Evolutionary conservation across 805 yeast genomes (phyloP).

Genomic region (Lipomyces yamanashiensis): DNA sequence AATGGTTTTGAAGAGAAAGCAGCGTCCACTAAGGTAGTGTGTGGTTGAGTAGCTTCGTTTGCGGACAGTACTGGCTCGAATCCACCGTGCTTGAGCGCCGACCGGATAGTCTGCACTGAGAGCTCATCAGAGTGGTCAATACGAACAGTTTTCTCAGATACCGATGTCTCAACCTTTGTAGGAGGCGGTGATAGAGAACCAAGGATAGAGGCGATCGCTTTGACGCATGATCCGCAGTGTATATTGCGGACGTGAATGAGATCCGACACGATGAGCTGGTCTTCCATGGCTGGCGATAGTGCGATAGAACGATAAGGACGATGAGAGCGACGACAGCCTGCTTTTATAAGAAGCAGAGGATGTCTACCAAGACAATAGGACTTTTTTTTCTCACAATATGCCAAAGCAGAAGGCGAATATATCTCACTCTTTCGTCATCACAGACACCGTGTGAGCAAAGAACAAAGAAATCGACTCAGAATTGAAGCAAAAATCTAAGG

Average conservation of each 20-base stretch:
- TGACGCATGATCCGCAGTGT: constrained; percentile 38
- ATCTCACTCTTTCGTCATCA: not conserved
- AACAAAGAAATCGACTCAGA: not conserved
- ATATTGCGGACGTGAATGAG: constrained; percentile 34
- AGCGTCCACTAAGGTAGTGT: constrained; percentile 4
- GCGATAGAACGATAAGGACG: not conserved
- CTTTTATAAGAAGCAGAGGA: too few species aligned
- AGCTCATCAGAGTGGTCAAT: constrained; percentile 35
- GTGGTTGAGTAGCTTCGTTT: constrained; percentile 10
- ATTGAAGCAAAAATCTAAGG: not conserved
- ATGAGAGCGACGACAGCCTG: not conserved
- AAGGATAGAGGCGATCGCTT: constrained; percentile 29
- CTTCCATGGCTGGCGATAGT: constrained; percentile 19
- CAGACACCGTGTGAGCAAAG: not conserved
- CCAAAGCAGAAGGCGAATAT: constrained; percentile 1
- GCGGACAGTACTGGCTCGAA: constrained; percentile 36
- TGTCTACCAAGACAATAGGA: too few species aligned
- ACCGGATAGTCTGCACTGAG: constrained; percentile 24
- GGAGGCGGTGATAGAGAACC: constrained; percentile 34
- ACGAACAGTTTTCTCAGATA: constrained; percentile 30
- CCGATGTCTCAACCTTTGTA: constrained; percentile 22
- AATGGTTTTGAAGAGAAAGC: constrained; percentile 30
- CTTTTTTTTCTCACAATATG: not conserved
- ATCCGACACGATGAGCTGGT: constrained; percentile 27
- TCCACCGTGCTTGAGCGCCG: constrained; percentile 38